Evolutionary conservation across 176 grass and related monocot genomes (phyloP).

Genomic region (Hyparrhenia diplandra): DNA sequence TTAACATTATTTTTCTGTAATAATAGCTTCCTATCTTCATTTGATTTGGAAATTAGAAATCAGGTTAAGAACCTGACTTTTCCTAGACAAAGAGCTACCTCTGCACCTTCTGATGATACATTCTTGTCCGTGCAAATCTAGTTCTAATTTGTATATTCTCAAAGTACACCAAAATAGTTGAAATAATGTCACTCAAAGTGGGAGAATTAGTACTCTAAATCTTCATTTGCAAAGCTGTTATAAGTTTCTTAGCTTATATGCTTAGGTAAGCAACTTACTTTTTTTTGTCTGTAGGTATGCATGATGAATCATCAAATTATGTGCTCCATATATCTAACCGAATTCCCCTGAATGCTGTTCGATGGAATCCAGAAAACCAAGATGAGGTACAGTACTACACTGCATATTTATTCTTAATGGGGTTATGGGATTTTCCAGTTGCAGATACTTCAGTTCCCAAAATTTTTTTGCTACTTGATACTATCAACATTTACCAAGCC

Average conservation of each 20-base stretch:
- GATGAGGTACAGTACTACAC: slow-evolving; percentile 81
- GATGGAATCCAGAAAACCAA: slow-evolving; percentile 97
- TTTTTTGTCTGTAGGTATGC: slow-evolving; percentile 42
- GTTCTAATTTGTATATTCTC: slow-evolving; percentile 7
- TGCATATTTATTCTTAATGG: neutral
- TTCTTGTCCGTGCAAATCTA: slow-evolving; percentile 24
- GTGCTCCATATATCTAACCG: slow-evolving; percentile 59
- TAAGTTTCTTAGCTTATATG: slow-evolving; percentile 15
- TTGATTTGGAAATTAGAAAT: neutral
- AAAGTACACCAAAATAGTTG: neutral
- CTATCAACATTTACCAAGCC: neutral
- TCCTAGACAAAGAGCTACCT: neutral
- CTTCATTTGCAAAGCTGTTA: slow-evolving; percentile 2
- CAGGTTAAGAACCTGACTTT: slow-evolving; percentile 17
- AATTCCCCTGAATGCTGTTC: slow-evolving; percentile 49
- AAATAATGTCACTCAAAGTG: slow-evolving; percentile 5
- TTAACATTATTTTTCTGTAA: neutral
- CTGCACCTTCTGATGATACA: slow-evolving; percentile 7
- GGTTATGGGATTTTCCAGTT: neutral
- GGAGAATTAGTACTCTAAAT: slow-evolving; percentile 12
- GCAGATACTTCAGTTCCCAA: neutral
- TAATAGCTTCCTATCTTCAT: neutral
- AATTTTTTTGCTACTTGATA: neutral
- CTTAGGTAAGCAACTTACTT: slow-evolving; percentile 1
- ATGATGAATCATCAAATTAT: slow-evolving; percentile 53